Conservation (phyloP, 2,329 filamentous ascomycete genomes). For the Fusarium nisikadoi region DNA sequence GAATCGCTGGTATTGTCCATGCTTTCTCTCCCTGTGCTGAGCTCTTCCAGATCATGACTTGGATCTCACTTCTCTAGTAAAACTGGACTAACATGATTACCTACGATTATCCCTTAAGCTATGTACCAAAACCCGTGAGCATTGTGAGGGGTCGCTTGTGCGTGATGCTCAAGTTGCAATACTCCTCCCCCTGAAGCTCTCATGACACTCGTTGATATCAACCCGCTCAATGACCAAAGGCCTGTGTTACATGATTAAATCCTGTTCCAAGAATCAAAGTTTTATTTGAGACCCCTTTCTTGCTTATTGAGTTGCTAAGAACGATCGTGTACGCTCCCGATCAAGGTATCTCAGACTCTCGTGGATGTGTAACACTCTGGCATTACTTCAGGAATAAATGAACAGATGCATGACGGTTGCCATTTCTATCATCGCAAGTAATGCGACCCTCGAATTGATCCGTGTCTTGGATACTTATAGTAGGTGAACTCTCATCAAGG, state of each 20-base stretch:
- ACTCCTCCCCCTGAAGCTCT: background rate
- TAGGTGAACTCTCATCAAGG: no score
- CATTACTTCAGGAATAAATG: background rate
- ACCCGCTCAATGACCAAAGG: background rate
- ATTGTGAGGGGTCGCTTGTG: background rate
- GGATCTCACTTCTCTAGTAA: background rate
- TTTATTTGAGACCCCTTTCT: fast-evolving
- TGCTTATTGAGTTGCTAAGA: no score
- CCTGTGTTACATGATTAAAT: fast-evolving
- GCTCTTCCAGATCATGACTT: background rate
- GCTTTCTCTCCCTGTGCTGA: background rate
- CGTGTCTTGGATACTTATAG: no score
- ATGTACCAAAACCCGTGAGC: fast-evolving
- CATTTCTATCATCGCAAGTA: no score
- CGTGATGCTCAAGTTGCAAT: background rate
- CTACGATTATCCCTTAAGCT: fast-evolving
- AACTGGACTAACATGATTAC: fast-evolving
- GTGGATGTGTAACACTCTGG: background rate
- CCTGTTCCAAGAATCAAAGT: fast-evolving
- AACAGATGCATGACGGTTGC: background rate
- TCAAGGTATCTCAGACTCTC: background rate
- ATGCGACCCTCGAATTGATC: background rate
- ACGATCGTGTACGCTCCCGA: background rate
- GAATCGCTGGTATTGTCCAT: background rate
- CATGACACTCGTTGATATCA: background rate